Base-by-base conservation (phyloP, 2,329 filamentous ascomycete species). In the Aspergillus pseudonomiae region DNA sequence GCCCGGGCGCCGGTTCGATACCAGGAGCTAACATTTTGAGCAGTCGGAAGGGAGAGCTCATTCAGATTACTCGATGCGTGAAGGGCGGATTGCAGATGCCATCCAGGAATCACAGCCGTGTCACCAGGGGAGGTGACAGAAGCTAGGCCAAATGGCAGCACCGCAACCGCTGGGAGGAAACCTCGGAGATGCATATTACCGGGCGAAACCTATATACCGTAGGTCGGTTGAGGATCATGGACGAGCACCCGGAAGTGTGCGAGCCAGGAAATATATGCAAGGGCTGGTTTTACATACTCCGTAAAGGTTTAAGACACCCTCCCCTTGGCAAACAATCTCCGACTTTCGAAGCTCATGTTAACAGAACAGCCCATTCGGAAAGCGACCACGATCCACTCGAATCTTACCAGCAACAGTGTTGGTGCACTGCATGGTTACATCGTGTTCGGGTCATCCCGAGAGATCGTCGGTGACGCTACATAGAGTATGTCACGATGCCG, bases 21-120 rank as follows among this genome's bases (percentile, higher is more conserved):
- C 87, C 87, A 89, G 54, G 78, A 76, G 0, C 80, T 79, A 0
- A 81, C 81, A 66, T 87, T 76, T 6, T 80, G 65, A 0, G 82
- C 81, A 2, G 28, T n/a, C 0, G 80, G 72, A 19, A 66, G 67
- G 0, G 85, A 86, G 43, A 85, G 70, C 0, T 65, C 64, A 4
- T 71, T 63, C 14, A 83, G 67, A 59, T 82, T 72, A 14, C 69
- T 70, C 1, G 75, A 73, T 5, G 75, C 73, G 41, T 73, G 66
- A 2, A 79, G 75, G 0, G 80, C 75, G 0, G 84, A 84, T 61
- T 84, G 80, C 21, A 88, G 68, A 62, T 83, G 75, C 85, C 85
- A 88, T 64, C 72, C 73, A n/a, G 75, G 71, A 19, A 78, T 71
- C 26, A 67, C 57, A 1, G 62, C 62, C 4, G 48, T 68, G 19